These are phyloP conservation scores for Alternaria solani DNA, from an alignment of 2,329 filamentous ascomycete species.

Conservation along the genomic window DNA sequence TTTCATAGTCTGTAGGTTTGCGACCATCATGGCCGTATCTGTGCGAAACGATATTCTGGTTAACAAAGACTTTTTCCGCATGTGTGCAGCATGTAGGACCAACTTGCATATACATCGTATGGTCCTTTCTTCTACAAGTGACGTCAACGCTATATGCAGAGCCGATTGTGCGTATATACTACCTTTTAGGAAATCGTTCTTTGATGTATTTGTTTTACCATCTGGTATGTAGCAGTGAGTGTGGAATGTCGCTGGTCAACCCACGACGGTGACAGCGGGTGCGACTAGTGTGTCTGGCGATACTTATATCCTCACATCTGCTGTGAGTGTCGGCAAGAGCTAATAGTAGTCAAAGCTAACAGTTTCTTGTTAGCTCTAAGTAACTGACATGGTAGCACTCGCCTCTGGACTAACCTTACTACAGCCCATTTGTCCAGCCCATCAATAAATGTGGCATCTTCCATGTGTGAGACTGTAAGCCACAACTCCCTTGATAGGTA, in stretches of 20 bases:
- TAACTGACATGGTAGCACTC: not conserved
- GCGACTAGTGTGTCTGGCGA: not conserved
- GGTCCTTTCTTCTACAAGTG: not conserved
- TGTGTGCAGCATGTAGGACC: not conserved
- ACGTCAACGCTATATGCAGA: not conserved
- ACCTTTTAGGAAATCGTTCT: not conserved
- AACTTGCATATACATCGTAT: not conserved
- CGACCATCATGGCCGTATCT: not conserved
- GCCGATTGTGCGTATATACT: not conserved
- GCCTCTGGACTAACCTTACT: not conserved
- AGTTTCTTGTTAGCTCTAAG: not conserved
- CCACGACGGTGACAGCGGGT: not conserved
- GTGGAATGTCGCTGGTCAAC: not conserved
- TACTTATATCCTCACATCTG: not conserved
- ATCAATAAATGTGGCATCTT: not conserved
- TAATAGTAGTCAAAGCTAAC: not conserved
- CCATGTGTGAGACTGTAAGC: not conserved
- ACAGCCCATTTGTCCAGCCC: not conserved
- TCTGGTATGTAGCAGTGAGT: not conserved
- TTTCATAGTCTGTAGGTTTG: not conserved
- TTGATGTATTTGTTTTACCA: not conserved
- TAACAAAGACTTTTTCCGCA: conserved; percentile 5
- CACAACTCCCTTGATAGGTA: not conserved
- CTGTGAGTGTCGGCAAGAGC: not conserved
- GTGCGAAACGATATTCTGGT: not conserved